These are phyloP conservation scores for Plasmopara viticola DNA, from an alignment of 352 stramenopile species.

Conservation along the genomic window DNA sequence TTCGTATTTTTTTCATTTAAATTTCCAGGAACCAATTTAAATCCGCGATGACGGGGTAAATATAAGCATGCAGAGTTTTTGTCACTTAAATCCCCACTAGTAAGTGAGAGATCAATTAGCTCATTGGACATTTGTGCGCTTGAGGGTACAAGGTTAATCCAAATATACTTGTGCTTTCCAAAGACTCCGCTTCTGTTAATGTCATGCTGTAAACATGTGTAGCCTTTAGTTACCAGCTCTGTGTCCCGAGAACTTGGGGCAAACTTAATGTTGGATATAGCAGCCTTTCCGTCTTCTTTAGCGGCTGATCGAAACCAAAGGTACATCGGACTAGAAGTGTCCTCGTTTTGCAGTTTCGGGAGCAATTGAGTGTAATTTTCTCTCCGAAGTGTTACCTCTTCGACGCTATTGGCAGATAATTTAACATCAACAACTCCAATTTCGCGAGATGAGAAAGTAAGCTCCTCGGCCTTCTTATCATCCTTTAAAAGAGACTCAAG, in stretches of 20 bases:
- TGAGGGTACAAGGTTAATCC: conserved; percentile 49
- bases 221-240: conserved; percentile 68
- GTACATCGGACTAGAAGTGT: conserved; percentile 29
- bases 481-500: conserved; percentile 74
- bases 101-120: conserved; percentile 59
- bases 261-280: conserved; percentile 66
- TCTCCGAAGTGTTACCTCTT: conserved; percentile 46
- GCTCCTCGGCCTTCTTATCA: conserved; percentile 36
- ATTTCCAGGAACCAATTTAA: conserved; percentile 63
- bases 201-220: conserved; percentile 70
- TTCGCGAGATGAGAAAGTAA: conserved; percentile 46
- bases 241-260: conserved; percentile 52
- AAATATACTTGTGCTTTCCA: conserved; percentile 74
- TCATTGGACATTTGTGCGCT: conserved; percentile 46
- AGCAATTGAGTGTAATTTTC: conserved; percentile 57
- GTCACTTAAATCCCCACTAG: conserved; percentile 57
- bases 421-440: conserved; percentile 55
- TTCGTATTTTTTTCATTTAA: conserved; percentile 60
- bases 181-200: conserved; percentile 55
- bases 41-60: conserved; percentile 62
- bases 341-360: conserved; percentile 50
- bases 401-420: conserved; percentile 50
- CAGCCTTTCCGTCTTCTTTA: conserved; percentile 55
- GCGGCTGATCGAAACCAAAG: conserved; percentile 55
- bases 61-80: conserved; percentile 57